These are phyloP conservation scores for Suhomyces prunicola DNA, from an alignment of 805 yeast genomes.

Conservation along the genomic window DNA sequence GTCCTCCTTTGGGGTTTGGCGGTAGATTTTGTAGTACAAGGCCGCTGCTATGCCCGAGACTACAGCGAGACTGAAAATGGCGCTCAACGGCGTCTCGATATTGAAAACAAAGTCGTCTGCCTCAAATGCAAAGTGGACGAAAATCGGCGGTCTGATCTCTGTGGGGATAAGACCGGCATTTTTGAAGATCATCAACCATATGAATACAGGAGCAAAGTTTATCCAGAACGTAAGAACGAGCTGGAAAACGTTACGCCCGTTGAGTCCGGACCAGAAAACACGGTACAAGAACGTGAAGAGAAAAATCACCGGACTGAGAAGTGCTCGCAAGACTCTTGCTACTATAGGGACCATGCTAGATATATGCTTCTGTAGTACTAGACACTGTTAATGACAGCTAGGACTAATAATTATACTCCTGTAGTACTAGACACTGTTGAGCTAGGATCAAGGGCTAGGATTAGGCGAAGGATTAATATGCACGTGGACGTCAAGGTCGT, in stretches of 20 bases:
- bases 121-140: constrained; percentile 44
- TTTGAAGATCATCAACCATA: constrained; percentile 57
- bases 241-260: constrained; percentile 36
- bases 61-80: background rate
- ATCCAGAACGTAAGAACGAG: constrained; percentile 43
- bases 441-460: no score
- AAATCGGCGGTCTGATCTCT: constrained; percentile 50
- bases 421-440: no score
- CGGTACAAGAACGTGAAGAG: constrained; percentile 11
- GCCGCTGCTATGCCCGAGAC: constrained; percentile 1
- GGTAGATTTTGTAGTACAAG: constrained; percentile 12
- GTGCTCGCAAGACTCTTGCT: background rate
- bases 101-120: constrained; percentile 42
- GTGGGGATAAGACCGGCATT: constrained; percentile 58
- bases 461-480: no score
- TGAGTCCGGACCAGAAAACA: constrained; percentile 26
- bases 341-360: background rate
- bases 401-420: no score
- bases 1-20: constrained; percentile 1
- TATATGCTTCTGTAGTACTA: no score
- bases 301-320: constrained; percentile 3
- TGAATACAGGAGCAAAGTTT: constrained; percentile 51
- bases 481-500: no score
- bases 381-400: no score
- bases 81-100: constrained; percentile 5